Base-by-base conservation (phyloP, 2,329 filamentous ascomycete genomes). In the Colletotrichum euphorbiae region DNA sequence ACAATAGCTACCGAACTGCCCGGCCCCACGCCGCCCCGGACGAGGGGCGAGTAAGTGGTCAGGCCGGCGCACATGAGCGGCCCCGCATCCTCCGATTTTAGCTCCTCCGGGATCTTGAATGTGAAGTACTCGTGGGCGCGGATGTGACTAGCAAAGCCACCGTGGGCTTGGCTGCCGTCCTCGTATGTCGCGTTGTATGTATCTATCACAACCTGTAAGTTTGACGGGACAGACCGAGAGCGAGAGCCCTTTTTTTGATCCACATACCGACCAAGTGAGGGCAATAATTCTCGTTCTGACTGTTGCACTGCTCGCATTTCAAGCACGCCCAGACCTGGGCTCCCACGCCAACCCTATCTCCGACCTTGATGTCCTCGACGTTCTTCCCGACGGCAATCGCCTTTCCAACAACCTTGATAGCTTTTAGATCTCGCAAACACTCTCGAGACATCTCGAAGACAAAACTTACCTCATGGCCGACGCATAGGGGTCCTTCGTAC, bases 1-100 rank as follows among this genome's bases (percentile, higher is more conserved):
- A 93, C 82, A 60, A 95, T 86, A 0, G 89, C 92, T 0, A 95
- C 90, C 4, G 80, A 83, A 77, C 91, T 92, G 4, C 91, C 92
- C 0, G 90, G 89, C 0, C 92, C 92, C 38, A 88, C 85, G 1
- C 87, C 88, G 40, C 91, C 89, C 31, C 90, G 85, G 56, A 85
- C 85, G 15, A 96, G 79, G 0, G 93, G 92, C 4, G 86, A 86
- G 75, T 87, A 96, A 0, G 90, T 86, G 0, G 93, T 96, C 59
- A 95, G 84, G 1, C 93, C 93, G 1, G 89, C 93, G 75, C 93
- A 95, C 31, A 95, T 83, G 82, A 96, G 89, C 1, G 92, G 92
- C 1, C 91, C 87, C 0, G 83, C 85, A 1, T 81, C 74, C 36
- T 84, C 81, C 0, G 82, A 82, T 7, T 81, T 77, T 9, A 89